These are phyloP conservation scores for Penicillium riverlandense DNA, from an alignment of 495 filamentous ascomycete genomes.

Conservation along the genomic window DNA sequence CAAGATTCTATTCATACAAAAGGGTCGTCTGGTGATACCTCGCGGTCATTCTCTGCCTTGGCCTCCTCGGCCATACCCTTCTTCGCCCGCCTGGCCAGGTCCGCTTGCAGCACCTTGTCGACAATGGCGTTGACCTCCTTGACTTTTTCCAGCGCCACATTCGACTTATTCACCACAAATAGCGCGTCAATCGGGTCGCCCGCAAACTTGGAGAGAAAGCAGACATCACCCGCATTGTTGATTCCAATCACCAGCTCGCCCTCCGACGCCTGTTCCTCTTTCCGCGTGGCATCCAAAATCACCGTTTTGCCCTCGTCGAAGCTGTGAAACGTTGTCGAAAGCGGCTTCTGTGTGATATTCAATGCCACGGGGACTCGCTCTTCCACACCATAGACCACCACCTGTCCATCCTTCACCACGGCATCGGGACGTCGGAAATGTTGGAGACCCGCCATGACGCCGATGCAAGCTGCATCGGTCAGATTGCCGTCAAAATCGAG, in stretches of 20 bases:
- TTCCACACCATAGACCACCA: slow-evolving; percentile 72
- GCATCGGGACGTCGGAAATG: slow-evolving; percentile 89
- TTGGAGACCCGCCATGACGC: slow-evolving; percentile 74
- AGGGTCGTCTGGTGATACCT: not conserved
- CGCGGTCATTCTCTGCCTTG: slow-evolving; percentile 72
- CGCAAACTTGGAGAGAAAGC: slow-evolving; percentile 81
- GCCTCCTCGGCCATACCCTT: slow-evolving; percentile 70
- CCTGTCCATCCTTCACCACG: slow-evolving; percentile 68
- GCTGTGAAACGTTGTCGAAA: slow-evolving; percentile 78
- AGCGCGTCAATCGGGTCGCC: slow-evolving; percentile 75
- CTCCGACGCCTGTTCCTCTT: slow-evolving; percentile 81
- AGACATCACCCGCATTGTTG: slow-evolving; percentile 86
- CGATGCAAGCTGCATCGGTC: slow-evolving; percentile 77
- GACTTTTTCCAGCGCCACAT: slow-evolving; percentile 64
- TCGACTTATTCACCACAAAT: slow-evolving; percentile 61
- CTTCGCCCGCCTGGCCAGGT: slow-evolving; percentile 66
- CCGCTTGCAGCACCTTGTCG: slow-evolving; percentile 63
- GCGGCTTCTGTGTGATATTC: slow-evolving; percentile 81
- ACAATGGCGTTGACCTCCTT: slow-evolving; percentile 69
- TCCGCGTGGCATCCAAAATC: slow-evolving; percentile 67
- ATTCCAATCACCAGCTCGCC: slow-evolving; percentile 79
- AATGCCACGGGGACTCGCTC: slow-evolving; percentile 86
- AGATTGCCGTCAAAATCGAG: slow-evolving; percentile 84
- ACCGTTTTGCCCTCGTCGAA: slow-evolving; percentile 63
- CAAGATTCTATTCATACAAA: slow-evolving; percentile 18